These are phyloP conservation scores for Orbilia ellipsospora DNA, from an alignment of 2,329 filamentous ascomycete genomes.

Conservation along the genomic window DNA sequence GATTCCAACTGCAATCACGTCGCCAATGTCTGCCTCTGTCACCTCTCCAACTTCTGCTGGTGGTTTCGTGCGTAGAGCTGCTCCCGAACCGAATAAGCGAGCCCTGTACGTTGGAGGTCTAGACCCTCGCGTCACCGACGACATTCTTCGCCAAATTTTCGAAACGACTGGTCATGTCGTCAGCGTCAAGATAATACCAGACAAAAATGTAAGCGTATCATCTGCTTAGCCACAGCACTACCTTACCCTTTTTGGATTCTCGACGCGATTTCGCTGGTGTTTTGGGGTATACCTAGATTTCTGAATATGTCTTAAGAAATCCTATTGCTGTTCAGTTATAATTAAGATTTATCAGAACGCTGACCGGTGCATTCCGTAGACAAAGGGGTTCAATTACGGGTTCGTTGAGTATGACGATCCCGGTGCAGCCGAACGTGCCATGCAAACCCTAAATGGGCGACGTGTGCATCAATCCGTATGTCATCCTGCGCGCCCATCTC, in stretches of 20 bases:
- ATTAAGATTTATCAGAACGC: not conserved
- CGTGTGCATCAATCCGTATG: conserved; percentile 93
- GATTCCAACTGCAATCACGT: conserved; percentile 91
- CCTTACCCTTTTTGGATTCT: not conserved
- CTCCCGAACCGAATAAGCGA: conserved; percentile 97
- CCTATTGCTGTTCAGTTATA: too few species aligned
- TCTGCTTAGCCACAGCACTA: not conserved
- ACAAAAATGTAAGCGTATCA: conserved; percentile 85
- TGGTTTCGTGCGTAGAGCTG: conserved; percentile 85
- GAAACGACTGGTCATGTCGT: conserved; percentile 98
- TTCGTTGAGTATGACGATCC: conserved; percentile 99
- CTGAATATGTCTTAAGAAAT: too few species aligned
- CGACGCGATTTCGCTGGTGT: not conserved
- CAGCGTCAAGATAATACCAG: conserved; percentile 99
- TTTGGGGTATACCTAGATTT: not conserved
- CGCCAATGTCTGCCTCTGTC: conserved; percentile 79
- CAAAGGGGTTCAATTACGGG: conserved; percentile 98
- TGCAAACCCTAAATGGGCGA: conserved; percentile 95
- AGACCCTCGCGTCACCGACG: conserved; percentile 94
- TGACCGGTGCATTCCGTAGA: conserved; percentile 66
- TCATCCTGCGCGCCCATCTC: conserved; percentile 52
- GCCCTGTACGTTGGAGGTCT: conserved; percentile 95
- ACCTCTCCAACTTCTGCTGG: conserved; percentile 87
- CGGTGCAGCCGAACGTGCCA: conserved; percentile 92
- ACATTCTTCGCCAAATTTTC: conserved; percentile 96